A percentile compares a stretch with the other conserved stretches of the same genome.
These are phyloP conservation scores for Candida hungchunana DNA, from an alignment of 805 yeast genomes.

Conservation along the genomic window DNA sequence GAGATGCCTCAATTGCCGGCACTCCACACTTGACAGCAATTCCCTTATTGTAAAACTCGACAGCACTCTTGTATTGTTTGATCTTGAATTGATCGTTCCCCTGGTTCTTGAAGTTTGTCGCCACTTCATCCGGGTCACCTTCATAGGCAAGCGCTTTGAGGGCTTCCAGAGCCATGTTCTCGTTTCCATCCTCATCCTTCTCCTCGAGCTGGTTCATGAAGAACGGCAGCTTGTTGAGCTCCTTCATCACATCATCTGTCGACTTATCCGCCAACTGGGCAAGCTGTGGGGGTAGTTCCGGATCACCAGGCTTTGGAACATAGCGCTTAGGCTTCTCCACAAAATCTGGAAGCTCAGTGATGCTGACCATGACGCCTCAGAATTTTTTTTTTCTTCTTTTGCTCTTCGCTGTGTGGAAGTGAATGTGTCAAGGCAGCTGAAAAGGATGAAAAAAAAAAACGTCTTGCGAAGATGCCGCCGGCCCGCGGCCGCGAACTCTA, in stretches of 20 bases:
- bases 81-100: constrained; percentile 84
- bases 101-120: constrained; percentile 83
- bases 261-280: constrained; percentile 56
- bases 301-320: constrained; percentile 53
- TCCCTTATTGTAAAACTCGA: constrained; percentile 76
- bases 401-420: background rate
- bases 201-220: constrained; percentile 88
- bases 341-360: constrained; percentile 16
- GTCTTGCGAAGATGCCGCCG: no score
- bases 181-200: constrained; percentile 72
- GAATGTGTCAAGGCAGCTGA: no score
- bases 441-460: no score
- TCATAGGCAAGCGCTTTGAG: constrained; percentile 88
- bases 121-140: constrained; percentile 92
- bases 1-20: constrained; percentile 50
- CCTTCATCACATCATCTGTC: constrained; percentile 71
- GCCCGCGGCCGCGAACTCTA: no score
- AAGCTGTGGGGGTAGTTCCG: constrained; percentile 80
- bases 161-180: constrained; percentile 76
- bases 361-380: constrained; percentile 15
- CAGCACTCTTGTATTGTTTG: constrained; percentile 71
- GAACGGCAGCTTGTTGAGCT: constrained; percentile 81
- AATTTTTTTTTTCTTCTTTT: background rate
- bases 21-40: constrained; percentile 64
- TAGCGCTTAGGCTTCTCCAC: constrained; percentile 31